These are phyloP conservation scores for Monilinia aucupariae DNA, from an alignment of 2,329 filamentous ascomycete species.

Conservation along the genomic window DNA sequence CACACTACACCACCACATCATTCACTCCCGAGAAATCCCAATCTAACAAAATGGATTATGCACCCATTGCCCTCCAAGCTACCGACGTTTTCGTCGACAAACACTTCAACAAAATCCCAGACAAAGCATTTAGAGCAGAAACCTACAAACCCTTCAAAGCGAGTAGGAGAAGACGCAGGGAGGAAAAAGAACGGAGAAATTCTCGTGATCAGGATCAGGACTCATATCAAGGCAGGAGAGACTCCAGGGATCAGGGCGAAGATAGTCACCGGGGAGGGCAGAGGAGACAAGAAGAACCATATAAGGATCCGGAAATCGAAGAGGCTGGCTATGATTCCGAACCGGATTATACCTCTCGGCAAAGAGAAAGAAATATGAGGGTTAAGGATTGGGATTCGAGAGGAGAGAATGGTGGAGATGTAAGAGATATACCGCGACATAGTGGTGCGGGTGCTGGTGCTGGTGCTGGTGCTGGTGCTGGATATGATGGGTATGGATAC, in stretches of 20 bases:
- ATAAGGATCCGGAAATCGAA: slow-evolving; percentile 10
- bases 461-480: neutral
- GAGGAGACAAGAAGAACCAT: slow-evolving; percentile 9
- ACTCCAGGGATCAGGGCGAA: neutral
- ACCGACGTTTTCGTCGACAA: slow-evolving; percentile 22
- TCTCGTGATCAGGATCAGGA: neutral
- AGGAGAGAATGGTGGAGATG: neutral
- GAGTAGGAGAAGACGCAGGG: neutral
- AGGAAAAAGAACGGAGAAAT: neutral
- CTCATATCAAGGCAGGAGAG: neutral
- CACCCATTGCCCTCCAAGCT: slow-evolving; percentile 17
- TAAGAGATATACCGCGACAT: slow-evolving; percentile 10
- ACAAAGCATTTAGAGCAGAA: slow-evolving; percentile 21
- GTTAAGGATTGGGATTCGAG: neutral
- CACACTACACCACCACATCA: neutral
- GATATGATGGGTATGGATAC: neutral
- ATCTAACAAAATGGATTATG: slow-evolving; percentile 6
- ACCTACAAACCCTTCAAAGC: slow-evolving; percentile 20
- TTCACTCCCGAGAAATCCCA: neutral
- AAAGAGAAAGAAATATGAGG: slow-evolving; percentile 1
- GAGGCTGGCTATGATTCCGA: slow-evolving; percentile 13
- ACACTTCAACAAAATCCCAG: slow-evolving; percentile 26
- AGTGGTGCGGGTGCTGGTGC: slow-evolving; percentile 2
- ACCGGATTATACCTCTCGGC: slow-evolving; percentile 2
- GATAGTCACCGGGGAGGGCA: neutral